phyloP scores from a whole-genome alignment of 208 protist genomes.

The Leishmania turanica region DNA sequence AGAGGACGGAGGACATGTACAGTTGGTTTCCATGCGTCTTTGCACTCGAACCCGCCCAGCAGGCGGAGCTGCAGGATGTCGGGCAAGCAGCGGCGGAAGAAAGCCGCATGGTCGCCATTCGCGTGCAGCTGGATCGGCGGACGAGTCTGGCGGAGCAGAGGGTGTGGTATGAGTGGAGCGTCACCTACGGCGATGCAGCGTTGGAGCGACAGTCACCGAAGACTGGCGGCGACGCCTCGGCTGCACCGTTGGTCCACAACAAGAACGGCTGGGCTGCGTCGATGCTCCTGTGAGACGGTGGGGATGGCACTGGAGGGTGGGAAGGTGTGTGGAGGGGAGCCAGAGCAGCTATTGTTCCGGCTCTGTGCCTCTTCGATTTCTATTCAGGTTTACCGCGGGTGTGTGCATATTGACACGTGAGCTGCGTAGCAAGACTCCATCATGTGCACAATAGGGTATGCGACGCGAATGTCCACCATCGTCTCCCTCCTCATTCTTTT shows the following conservation, averaged over 20 bases:
- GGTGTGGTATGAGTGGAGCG: constrained; percentile 85
- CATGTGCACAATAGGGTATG: no score
- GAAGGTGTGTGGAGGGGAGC: background rate
- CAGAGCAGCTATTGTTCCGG: background rate
- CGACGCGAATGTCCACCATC: no score
- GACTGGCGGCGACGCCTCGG: background rate
- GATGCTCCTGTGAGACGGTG: constrained; percentile 28
- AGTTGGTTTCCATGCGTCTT: constrained; percentile 91
- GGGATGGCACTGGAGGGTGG: background rate
- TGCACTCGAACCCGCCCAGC: constrained; percentile 47
- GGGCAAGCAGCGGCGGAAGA: background rate
- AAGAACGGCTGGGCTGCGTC: constrained; percentile 68
- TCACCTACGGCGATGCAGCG: constrained; percentile 14
- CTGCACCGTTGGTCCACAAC: constrained; percentile 47
- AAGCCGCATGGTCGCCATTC: constrained; percentile 23
- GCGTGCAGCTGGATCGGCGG: constrained; percentile 45
- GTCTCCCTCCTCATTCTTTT: no score
- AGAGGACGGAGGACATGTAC: constrained; percentile 70
- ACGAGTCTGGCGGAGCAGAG: constrained; percentile 22
- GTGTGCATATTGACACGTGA: background rate
- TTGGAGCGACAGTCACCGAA: background rate
- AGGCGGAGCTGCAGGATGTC: constrained; percentile 39
- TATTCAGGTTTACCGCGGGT: background rate
- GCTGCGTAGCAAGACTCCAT: no score
- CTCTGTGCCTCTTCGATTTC: background rate